phyloP scores from a whole-genome alignment of 805 yeast species.

The Kazachstania taianensis region DNA sequence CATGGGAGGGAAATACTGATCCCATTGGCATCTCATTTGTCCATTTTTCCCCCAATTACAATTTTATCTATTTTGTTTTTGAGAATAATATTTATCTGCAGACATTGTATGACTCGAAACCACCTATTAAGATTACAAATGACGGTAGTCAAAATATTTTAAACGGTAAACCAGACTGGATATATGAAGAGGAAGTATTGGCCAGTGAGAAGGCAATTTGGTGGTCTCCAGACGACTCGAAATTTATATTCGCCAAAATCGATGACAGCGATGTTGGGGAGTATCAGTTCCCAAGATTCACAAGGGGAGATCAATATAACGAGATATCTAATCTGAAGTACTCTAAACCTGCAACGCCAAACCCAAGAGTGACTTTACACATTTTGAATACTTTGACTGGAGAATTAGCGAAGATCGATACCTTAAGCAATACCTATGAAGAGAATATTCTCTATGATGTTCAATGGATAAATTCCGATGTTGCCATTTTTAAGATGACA shows the following conservation, averaged over 20 bases:
- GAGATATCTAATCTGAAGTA: conserved; percentile 39
- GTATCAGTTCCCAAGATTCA: conserved; percentile 44
- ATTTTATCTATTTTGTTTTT: conserved; percentile 44
- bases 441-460: conserved; percentile 53
- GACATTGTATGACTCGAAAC: conserved; percentile 20
- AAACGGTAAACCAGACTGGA: conserved; percentile 76
- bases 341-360: conserved; percentile 62
- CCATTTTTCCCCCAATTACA: conserved; percentile 53
- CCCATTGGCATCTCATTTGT: conserved; percentile 33
- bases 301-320: conserved; percentile 39
- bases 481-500: conserved; percentile 47
- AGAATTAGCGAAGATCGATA: conserved; percentile 16
- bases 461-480: conserved; percentile 43
- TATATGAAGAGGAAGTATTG: conserved; percentile 72
- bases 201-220: conserved; percentile 50
- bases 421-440: conserved; percentile 16
- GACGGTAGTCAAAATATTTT: conserved; percentile 45
- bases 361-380: conserved; percentile 45
- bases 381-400: conserved; percentile 32
- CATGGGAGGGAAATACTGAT: conserved; percentile 8
- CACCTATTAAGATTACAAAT: conserved; percentile 17
- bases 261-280: conserved; percentile 51
- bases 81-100: conserved; percentile 46
- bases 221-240: conserved; percentile 62
- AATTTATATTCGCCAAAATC: conserved; percentile 43